Conservation (phyloP, 116 monocot genomes). For the Cymodocea nodosa region DNA sequence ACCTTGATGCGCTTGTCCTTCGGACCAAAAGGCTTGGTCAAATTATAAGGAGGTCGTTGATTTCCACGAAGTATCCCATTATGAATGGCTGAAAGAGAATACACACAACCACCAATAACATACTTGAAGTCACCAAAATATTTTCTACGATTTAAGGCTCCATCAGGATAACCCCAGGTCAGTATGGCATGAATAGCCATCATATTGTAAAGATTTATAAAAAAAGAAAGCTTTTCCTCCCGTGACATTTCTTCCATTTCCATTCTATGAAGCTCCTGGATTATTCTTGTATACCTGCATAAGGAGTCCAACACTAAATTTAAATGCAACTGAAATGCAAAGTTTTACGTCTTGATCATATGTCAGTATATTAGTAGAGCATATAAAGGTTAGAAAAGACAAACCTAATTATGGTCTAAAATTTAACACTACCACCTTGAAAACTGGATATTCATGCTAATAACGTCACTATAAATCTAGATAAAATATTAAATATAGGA, state of each 20-base stretch:
- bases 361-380: too few relatives aligned
- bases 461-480: too few relatives aligned
- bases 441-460: too few relatives aligned
- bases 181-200: constrained; percentile 85
- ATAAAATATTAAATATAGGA: too few relatives aligned
- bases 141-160: constrained; percentile 58
- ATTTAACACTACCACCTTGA: too few relatives aligned
- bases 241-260: constrained; percentile 49
- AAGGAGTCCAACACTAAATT: neutral
- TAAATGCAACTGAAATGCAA: neutral
- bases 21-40: constrained; percentile 67
- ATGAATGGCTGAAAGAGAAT: constrained; percentile 82
- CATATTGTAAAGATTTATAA: constrained; percentile 93
- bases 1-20: constrained; percentile 75
- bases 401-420: too few relatives aligned
- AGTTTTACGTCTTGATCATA: neutral
- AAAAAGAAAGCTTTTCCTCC: constrained; percentile 90
- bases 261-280: constrained; percentile 84
- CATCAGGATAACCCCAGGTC: constrained; percentile 50
- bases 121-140: constrained; percentile 81
- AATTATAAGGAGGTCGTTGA: constrained; percentile 79
- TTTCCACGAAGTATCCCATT: constrained; percentile 86
- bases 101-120: constrained; percentile 60
- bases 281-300: constrained; percentile 65
- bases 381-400: too few relatives aligned